Conservation (phyloP, 148 eudicot genomes). For the Cornus controversa region DNA sequence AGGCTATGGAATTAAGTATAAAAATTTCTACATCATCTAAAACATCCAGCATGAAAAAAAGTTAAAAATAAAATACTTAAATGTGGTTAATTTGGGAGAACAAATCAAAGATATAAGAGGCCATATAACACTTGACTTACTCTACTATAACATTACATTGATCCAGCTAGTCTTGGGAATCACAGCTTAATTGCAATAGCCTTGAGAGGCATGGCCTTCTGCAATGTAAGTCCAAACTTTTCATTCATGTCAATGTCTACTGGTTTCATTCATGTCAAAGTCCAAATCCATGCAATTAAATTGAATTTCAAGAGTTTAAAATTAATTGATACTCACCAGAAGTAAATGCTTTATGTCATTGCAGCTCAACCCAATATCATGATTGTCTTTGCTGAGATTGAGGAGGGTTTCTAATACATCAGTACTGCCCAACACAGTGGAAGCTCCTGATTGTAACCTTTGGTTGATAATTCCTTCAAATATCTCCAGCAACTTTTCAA, state of each 20-base stretch:
- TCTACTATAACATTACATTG: too few species aligned
- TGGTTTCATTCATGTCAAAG: too few species aligned
- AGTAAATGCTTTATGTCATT: conserved; percentile 31
- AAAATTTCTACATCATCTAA: too few species aligned
- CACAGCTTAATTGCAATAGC: background rate
- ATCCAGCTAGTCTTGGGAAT: background rate
- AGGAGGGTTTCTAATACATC: conserved; percentile 32
- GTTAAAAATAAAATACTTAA: too few species aligned
- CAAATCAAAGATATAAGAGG: too few species aligned
- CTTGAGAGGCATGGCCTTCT: conserved; percentile 15
- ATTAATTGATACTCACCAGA: too few species aligned
- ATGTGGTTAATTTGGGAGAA: too few species aligned
- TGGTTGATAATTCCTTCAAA: conserved; percentile 15
- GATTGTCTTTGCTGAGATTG: conserved; percentile 13
- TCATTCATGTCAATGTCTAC: conserved; percentile 22
- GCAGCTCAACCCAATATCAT: conserved; percentile 11
- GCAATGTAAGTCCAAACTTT: conserved; percentile 26
- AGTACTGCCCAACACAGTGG: background rate
- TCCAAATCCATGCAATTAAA: too few species aligned
- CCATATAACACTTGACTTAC: too few species aligned
- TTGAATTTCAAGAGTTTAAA: too few species aligned
- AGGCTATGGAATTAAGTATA: too few species aligned
- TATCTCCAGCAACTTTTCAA: background rate
- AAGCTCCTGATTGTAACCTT: conserved; percentile 7
- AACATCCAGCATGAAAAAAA: too few species aligned